Evolutionary conservation across 495 filamentous ascomycete genomes (phyloP).

Genomic region (Tetracladium marchalianum): DNA sequence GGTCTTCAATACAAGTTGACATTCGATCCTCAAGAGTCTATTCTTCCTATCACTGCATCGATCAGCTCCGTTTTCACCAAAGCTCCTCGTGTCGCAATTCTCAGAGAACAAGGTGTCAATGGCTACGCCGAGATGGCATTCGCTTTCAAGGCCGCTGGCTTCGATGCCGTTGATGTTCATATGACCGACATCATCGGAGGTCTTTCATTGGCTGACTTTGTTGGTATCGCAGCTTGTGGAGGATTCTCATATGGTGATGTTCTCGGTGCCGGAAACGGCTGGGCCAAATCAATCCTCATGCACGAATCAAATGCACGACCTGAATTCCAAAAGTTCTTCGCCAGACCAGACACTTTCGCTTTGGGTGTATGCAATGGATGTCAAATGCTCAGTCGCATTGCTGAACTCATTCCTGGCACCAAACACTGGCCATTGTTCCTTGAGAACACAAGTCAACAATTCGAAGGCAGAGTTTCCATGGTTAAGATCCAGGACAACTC

Average conservation of each 20-base stretch:
- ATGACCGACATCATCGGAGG: conserved; percentile 82
- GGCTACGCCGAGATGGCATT: conserved; percentile 96
- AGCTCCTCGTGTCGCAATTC: conserved; percentile 81
- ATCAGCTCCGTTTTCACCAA: conserved; percentile 59
- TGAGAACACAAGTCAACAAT: conserved; percentile 79
- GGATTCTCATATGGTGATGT: conserved; percentile 98
- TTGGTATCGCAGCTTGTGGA: conserved; percentile 85
- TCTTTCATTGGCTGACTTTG: conserved; percentile 68
- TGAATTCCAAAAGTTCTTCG: conserved; percentile 81
- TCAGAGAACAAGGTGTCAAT: conserved; percentile 92
- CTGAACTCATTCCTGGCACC: conserved; percentile 77
- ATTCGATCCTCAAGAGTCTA: conserved; percentile 71
- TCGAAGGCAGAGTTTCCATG: conserved; percentile 86
- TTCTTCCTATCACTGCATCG: conserved; percentile 58
- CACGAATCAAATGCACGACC: conserved; percentile 59
- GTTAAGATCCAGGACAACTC: conserved; percentile 56
- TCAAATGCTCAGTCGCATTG: conserved; percentile 82
- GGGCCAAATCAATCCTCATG: conserved; percentile 89
- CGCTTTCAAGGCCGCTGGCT: conserved; percentile 57
- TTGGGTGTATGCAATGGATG: conserved; percentile 97
- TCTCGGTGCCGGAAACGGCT: conserved; percentile 87
- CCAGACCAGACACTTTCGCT: conserved; percentile 79
- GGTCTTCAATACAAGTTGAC: conserved; percentile 80
- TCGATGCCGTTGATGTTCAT: conserved; percentile 15
- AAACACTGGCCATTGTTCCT: conserved; percentile 82